phyloP scores from a whole-genome alignment of 139 green algal genomes.

The Coccomyxa sp. region DNA sequence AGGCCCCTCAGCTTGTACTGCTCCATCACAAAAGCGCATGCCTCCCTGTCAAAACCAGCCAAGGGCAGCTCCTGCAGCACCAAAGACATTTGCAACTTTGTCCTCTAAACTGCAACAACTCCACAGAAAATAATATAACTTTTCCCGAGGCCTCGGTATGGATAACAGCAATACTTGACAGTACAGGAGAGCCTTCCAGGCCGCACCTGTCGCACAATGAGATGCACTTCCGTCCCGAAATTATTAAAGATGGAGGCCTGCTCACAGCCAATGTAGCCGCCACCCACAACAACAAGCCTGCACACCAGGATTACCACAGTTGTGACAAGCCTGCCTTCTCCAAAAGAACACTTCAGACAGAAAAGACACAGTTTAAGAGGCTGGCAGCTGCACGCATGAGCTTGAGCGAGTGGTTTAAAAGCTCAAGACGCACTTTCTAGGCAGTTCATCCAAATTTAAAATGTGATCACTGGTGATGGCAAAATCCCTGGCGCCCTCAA shows the following conservation, averaged over 20 bases:
- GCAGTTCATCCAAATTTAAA: conserved; percentile 68
- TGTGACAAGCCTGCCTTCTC: not conserved
- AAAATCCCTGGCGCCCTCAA: conserved; percentile 79
- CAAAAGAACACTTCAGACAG: not conserved
- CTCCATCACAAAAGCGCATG: conserved; percentile 9
- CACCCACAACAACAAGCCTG: conserved; percentile 80
- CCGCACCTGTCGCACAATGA: conserved; percentile 50
- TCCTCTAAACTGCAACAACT: too few relatives aligned
- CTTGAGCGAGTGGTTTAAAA: too few relatives aligned
- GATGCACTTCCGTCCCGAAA: conserved; percentile 83
- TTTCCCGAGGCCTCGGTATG: not conserved
- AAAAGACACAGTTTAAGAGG: too few relatives aligned
- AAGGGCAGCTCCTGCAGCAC: conserved; percentile 50
- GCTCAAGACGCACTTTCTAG: conserved; percentile 3
- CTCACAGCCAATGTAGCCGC: conserved; percentile 97
- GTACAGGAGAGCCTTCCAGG: not conserved
- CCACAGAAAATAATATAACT: too few relatives aligned
- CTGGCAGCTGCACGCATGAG: not conserved
- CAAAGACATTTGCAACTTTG: not conserved
- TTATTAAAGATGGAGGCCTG: conserved; percentile 92
- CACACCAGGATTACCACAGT: not conserved
- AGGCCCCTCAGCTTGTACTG: conserved; percentile 32
- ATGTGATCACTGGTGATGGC: conserved; percentile 89
- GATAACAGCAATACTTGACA: not conserved
- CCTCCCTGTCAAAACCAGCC: conserved; percentile 49